phyloP scores from a whole-genome alignment of 2,329 filamentous ascomycete species.

The Pseudogymnoascus sp. region DNA sequence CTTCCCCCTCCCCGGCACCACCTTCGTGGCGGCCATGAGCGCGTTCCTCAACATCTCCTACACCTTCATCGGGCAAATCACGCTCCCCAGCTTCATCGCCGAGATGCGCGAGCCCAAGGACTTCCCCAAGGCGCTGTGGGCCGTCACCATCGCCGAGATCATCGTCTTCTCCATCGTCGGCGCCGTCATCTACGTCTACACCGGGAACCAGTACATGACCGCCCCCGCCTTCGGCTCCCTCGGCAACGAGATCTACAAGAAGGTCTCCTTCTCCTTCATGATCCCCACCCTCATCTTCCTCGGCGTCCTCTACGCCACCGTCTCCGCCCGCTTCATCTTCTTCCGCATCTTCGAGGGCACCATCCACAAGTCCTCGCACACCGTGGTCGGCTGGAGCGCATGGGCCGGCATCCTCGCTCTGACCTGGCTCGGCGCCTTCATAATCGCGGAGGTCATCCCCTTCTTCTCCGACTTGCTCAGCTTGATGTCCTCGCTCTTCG shows the following conservation, averaged over 20 bases:
- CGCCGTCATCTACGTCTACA: slow-evolving; percentile 75
- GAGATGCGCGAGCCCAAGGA: slow-evolving; percentile 79
- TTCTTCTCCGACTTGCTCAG: slow-evolving; percentile 74
- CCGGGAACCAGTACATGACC: slow-evolving; percentile 82
- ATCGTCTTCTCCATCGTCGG: slow-evolving; percentile 81
- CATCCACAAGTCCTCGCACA: slow-evolving; percentile 74
- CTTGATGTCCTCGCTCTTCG: slow-evolving; percentile 80
- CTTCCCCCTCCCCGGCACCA: slow-evolving; percentile 60
- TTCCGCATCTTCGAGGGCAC: slow-evolving; percentile 80
- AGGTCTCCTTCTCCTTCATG: slow-evolving; percentile 90
- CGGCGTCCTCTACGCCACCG: slow-evolving; percentile 82
- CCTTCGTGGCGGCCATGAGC: slow-evolving; percentile 74
- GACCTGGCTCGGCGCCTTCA: slow-evolving; percentile 82
- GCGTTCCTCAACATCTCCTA: slow-evolving; percentile 95
- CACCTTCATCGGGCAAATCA: slow-evolving; percentile 94
- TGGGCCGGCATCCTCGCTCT: slow-evolving; percentile 69
- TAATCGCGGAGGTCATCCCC: slow-evolving; percentile 87
- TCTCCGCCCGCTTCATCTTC: slow-evolving; percentile 85
- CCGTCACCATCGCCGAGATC: slow-evolving; percentile 80
- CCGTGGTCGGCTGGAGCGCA: slow-evolving; percentile 67
- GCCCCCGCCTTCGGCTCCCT: slow-evolving; percentile 82
- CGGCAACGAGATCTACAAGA: slow-evolving; percentile 67
- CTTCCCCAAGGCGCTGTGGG: slow-evolving; percentile 89
- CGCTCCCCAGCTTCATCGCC: slow-evolving; percentile 87
- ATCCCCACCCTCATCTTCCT: slow-evolving; percentile 90